A percentile compares a stretch with the other conserved stretches of the same genome.
Evolutionary conservation across 257 asterid species (phyloP).

Genomic region (Solanum bukasovii): DNA sequence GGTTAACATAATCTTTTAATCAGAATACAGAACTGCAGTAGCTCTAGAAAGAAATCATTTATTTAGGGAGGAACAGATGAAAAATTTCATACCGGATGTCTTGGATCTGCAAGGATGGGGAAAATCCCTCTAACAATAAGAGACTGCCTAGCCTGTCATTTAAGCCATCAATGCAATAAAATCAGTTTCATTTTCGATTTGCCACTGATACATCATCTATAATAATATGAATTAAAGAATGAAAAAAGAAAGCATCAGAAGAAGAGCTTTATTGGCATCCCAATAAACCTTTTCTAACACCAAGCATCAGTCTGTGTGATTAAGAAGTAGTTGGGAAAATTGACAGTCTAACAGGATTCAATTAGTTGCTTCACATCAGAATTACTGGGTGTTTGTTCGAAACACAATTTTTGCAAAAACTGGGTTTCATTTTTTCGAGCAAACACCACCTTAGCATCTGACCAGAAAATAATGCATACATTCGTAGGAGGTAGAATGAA

Average conservation of each 20-base stretch:
- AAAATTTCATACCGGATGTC: conserved; percentile 63
- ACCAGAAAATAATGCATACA: background rate
- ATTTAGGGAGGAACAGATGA: background rate
- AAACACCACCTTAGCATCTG: background rate
- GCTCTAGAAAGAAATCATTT: background rate
- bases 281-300: background rate
- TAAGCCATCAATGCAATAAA: conserved; percentile 1
- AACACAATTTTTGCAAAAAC: background rate
- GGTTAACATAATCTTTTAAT: background rate
- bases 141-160: conserved; percentile 83
- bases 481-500: background rate
- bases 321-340: background rate
- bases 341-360: background rate
- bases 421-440: background rate
- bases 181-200: background rate
- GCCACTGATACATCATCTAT: background rate
- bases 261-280: background rate
- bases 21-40: background rate
- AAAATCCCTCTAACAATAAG: conserved; percentile 87
- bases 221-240: background rate
- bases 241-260: background rate
- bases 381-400: background rate
- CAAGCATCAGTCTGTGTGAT: background rate
- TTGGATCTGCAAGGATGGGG: conserved; percentile 97
- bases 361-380: background rate